Evolutionary conservation across 73 alveolate genomes (phyloP), one percentile per base, ranked within the genome.

Genomic region (Blepharisma stoltei): DNA sequence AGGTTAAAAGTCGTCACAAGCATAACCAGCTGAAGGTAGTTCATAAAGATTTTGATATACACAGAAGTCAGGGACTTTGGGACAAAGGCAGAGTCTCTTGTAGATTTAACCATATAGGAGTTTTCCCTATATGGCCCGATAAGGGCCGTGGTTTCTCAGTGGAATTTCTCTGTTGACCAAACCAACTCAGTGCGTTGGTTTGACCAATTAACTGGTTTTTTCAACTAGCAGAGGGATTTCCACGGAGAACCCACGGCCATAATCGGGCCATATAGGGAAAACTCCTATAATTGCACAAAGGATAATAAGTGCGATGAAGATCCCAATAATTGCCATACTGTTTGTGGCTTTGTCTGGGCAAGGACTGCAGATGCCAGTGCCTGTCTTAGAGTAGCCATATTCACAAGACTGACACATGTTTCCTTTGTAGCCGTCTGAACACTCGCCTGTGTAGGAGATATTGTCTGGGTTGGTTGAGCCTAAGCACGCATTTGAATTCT

Each of bases 351-450:
- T 32, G 41, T 32, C 41, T 32, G 93, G 93, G 65, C 93, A 86
- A 67, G 14, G 23, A 9, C 43, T 6, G 44, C 87, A 80, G 32
- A 44, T 25, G 3, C 1, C 54, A 6, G 46, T 4, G 2, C 7
- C 0, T 0, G 54, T 11, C 45, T 49, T 54, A 43, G 82, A 47
- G 54, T 76, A 86, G 25, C 90, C 93, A 9, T 27, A 27, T 9
- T 76, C 78, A 53, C 93, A 86, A 6, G 67, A 81, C 11, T 85
- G 70, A 54, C 93, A 86, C 5, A 82, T 69, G 20, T 75, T 68
- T 18, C 93, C 93, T 54, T 45, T 27, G 44, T 86, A 86, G 27
- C 92, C 92, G 0, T 44, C 32, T n/a, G 55, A 32, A 5, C 91
- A 84, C 7, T 73, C 70, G 6, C 89, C 89, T 7, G 70, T 70